These are phyloP conservation scores for Annulohypoxylon nitens DNA, from an alignment of 495 filamentous ascomycete species.

Conservation along the genomic window DNA sequence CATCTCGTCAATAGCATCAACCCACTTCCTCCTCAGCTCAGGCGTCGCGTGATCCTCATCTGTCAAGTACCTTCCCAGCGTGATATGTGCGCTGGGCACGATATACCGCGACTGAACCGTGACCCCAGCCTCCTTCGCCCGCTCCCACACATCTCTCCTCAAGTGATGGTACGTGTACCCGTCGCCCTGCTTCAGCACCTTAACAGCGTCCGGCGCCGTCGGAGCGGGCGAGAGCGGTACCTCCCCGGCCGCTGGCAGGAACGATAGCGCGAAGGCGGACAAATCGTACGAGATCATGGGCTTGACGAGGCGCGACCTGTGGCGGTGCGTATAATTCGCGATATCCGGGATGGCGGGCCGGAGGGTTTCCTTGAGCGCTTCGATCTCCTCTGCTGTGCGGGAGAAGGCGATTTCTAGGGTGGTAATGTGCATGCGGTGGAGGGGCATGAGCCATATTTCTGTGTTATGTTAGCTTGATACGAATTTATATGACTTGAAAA, in stretches of 20 bases:
- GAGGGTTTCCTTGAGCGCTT: constrained; percentile 67
- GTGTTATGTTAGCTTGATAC: constrained; percentile 17
- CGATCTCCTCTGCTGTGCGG: constrained; percentile 71
- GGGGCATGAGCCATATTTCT: constrained; percentile 90
- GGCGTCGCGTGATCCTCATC: constrained; percentile 61
- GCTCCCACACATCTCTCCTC: constrained; percentile 77
- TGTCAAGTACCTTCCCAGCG: constrained; percentile 82
- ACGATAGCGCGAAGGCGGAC: constrained; percentile 85
- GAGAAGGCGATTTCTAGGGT: constrained; percentile 84
- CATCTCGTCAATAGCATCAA: constrained; percentile 77
- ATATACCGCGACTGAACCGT: constrained; percentile 80
- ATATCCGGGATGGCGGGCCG: constrained; percentile 62
- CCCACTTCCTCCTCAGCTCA: constrained; percentile 68
- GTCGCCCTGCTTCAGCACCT: constrained; percentile 59
- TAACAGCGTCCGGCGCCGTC: constrained; percentile 43
- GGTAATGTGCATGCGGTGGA: constrained; percentile 83
- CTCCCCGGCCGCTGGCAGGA: constrained; percentile 80
- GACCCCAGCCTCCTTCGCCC: constrained; percentile 69
- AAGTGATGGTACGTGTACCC: constrained; percentile 91
- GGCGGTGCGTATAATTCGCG: constrained; percentile 70
- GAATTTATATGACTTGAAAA: too few relatives aligned
- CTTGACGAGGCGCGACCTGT: constrained; percentile 80
- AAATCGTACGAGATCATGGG: constrained; percentile 88
- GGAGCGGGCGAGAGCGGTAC: constrained; percentile 55
- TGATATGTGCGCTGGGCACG: constrained; percentile 89